Conservation (phyloP, 192 early-diverging fungal genomes). For the Coemansia sp. region DNA sequence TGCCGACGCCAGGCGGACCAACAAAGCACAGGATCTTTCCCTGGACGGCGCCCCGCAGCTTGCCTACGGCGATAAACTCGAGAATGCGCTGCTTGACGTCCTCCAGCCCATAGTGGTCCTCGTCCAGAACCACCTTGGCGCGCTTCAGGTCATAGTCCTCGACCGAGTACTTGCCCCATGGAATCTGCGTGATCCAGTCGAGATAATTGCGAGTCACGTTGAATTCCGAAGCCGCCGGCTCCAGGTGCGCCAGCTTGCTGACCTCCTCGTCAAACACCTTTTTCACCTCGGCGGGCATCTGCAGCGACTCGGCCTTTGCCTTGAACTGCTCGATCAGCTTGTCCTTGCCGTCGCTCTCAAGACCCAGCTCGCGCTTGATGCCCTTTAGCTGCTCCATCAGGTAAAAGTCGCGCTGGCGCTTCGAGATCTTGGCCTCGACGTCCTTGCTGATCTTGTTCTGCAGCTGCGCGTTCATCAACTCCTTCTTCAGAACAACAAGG, state of each 20-base stretch:
- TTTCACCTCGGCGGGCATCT: slow-evolving; percentile 85
- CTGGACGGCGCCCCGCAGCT: slow-evolving; percentile 91
- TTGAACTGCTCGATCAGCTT: slow-evolving; percentile 94
- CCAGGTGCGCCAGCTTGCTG: slow-evolving; percentile 86
- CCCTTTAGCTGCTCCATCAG: slow-evolving; percentile 99
- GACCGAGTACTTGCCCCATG: slow-evolving; percentile 86
- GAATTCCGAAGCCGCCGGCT: slow-evolving; percentile 95
- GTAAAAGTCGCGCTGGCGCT: slow-evolving; percentile 97
- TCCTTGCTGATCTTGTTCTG: slow-evolving; percentile 97
- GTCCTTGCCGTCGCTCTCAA: slow-evolving; percentile 98
- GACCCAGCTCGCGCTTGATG: slow-evolving; percentile 97
- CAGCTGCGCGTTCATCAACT: slow-evolving; percentile 94
- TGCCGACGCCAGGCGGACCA: slow-evolving; percentile 99
- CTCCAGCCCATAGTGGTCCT: slow-evolving; percentile 99
- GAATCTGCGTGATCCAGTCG: slow-evolving; percentile 97
- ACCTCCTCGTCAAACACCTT: slow-evolving; percentile 99
- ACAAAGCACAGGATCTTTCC: slow-evolving; percentile 97
- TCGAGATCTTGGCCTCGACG: slow-evolving; percentile 96
- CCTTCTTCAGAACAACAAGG: slow-evolving; percentile 92
- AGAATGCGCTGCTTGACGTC: slow-evolving; percentile 99
- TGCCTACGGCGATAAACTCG: slow-evolving; percentile 98
- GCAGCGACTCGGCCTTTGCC: slow-evolving; percentile 75
- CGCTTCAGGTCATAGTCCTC: slow-evolving; percentile 94
- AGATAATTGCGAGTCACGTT: slow-evolving; percentile 98
- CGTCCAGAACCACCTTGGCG: slow-evolving; percentile 86